Conservation (phyloP, 495 filamentous ascomycete genomes). For the Friedmanniomyces endolithicus region DNA sequence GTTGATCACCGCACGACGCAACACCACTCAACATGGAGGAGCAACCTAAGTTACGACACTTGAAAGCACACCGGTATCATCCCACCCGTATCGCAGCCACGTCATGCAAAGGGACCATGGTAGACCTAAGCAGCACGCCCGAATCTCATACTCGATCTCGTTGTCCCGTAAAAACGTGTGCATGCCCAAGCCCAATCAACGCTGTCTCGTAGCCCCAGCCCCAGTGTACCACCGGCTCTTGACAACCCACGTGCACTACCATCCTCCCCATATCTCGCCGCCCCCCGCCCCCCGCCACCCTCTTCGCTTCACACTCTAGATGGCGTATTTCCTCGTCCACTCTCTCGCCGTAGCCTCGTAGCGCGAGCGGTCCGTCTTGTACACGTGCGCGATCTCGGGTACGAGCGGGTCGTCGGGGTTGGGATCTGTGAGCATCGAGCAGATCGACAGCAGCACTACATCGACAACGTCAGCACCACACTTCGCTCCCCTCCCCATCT, state of each 20-base stretch:
- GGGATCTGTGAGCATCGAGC: slow-evolving; percentile 98
- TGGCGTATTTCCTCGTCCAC: slow-evolving; percentile 98
- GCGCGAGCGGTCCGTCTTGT: slow-evolving; percentile 92
- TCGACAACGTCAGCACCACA: background rate
- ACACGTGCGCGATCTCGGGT: slow-evolving; percentile 96
- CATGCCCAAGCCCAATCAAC: slow-evolving; percentile 2
- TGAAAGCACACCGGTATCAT: background rate
- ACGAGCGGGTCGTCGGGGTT: slow-evolving; percentile 98
- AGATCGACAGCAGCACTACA: slow-evolving; percentile 90
- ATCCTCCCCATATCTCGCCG: background rate
- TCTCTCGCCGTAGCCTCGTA: slow-evolving; percentile 96
- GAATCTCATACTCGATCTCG: background rate
- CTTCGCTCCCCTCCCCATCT: too few species aligned
- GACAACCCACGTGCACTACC: background rate
- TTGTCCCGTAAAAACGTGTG: slow-evolving; percentile 4
- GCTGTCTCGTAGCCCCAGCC: background rate
- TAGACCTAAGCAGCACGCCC: slow-evolving; percentile 5
- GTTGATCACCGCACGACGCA: too few species aligned
- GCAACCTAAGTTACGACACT: too few species aligned
- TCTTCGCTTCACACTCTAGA: slow-evolving; percentile 39
- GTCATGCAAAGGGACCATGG: background rate
- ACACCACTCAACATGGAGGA: too few species aligned
- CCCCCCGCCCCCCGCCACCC: background rate
- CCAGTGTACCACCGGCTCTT: background rate
- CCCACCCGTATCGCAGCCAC: background rate